Evolutionary conservation across 306 rosid genomes (phyloP).

Genomic region (Acacia melanoxylon): DNA sequence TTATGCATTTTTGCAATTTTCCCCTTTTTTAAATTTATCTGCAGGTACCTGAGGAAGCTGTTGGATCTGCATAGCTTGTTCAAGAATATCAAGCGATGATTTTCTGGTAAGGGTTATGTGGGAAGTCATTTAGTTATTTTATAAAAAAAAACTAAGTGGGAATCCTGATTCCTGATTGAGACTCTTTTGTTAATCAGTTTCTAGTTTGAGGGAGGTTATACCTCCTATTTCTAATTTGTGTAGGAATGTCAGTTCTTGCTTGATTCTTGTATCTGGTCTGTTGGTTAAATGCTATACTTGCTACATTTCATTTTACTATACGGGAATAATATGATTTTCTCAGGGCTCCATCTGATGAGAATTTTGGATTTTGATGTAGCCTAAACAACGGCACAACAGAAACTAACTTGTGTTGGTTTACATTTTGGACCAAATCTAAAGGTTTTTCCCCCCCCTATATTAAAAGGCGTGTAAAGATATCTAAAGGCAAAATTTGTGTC

Average conservation of each 20-base stretch:
- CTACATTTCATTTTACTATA: neutral
- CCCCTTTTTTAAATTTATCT: constrained; percentile 7
- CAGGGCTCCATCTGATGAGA: neutral
- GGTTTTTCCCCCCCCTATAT: neutral
- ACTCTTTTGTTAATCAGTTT: neutral
- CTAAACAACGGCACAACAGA: neutral
- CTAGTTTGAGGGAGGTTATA: neutral
- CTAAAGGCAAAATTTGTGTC: too few species aligned
- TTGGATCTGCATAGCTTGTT: constrained; percentile 7
- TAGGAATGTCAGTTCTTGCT: neutral
- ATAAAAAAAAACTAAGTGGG: neutral
- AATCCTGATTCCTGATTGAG: neutral
- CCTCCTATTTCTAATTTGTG: neutral
- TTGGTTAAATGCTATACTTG: constrained; percentile 26
- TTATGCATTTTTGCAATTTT: constrained; percentile 6
- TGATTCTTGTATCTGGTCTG: constrained; percentile 7
- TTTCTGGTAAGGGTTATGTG: neutral
- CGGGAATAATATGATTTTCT: neutral
- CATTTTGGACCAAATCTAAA: too few species aligned
- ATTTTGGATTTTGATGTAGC: neutral
- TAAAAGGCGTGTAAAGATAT: neutral
- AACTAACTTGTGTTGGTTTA: too few species aligned
- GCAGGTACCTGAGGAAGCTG: constrained; percentile 58
- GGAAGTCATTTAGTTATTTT: neutral
- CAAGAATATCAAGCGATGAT: constrained; percentile 1